Base-by-base conservation (phyloP, 2,329 filamentous ascomycete species). In the Ascocoryne sarcoides region DNA sequence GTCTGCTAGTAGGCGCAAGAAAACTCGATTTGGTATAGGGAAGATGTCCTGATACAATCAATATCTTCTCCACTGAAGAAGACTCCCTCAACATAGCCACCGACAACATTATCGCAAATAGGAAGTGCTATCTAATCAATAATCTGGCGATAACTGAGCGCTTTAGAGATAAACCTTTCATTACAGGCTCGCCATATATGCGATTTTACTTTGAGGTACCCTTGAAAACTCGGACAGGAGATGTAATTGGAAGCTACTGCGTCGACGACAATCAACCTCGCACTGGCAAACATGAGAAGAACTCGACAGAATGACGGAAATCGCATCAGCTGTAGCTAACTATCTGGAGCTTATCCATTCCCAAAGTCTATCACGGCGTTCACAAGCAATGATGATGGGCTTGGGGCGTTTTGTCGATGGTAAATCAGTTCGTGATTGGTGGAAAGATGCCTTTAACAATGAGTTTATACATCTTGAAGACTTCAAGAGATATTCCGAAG, bases 171-270 rank as follows among this genome's bases (percentile, higher is more conserved):
- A 42, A 45, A 8, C 42, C 51, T 3, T 53, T 51, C 31, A 39
- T 55, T 15, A 19, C 40, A 3, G 46, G 39, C 4, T 47, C 40
- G 37, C 52, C 53, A 15, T 44, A 44, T 17, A 46, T 52, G 38
- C 45, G 40, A 17, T 57, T 51, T 29, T 57, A 56, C 32, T 53
- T 52, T 10, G 52, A 51, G 15, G 46, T 52, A 10, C 55, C 55
- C 8, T 51, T 58, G 7, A 42, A 37, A 2, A 53, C 46, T 20
- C 35, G 39, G 7, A 37, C 42, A 4, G 51, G 53, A 4, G 36
- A 46, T 32, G 69, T 68, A 31, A 75, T 84, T 37, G 79, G 79
- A 10, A 70, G 70, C 10, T 74, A 75, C 40, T 73, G 73, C 40
- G 68, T 82, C 2, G 62, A 78, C 2, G 76, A 81, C 47, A 67